phyloP scores from a whole-genome alignment of 495 filamentous ascomycete species.

The Hyaloscypha hepaticicola region DNA sequence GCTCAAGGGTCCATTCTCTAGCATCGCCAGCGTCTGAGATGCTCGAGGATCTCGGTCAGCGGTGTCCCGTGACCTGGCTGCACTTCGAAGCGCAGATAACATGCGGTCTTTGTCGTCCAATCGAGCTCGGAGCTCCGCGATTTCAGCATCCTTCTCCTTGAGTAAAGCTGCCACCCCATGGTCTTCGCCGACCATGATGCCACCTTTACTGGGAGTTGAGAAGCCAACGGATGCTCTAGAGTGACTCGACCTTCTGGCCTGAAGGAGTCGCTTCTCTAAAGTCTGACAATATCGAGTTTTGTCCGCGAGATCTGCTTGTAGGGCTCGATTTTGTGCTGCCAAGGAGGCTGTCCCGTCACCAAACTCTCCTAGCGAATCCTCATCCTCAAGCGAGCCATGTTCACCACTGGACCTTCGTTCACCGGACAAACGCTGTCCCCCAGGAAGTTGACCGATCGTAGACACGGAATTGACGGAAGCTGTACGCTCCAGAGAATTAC shows the following conservation, averaged over 20 bases:
- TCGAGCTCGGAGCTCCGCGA: constrained; percentile 81
- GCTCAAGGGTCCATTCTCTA: constrained; percentile 39
- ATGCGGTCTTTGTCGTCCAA: constrained; percentile 96
- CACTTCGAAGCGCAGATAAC: constrained; percentile 83
- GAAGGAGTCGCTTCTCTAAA: constrained; percentile 85
- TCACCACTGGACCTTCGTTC: constrained; percentile 42
- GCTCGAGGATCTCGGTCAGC: constrained; percentile 52
- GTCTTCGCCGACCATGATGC: constrained; percentile 63
- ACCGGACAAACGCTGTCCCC: constrained; percentile 40
- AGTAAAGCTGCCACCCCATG: constrained; percentile 65
- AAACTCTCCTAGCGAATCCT: constrained; percentile 76
- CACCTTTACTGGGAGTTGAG: constrained; percentile 50
- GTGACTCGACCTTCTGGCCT: constrained; percentile 88
- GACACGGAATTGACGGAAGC: constrained; percentile 67
- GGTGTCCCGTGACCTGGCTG: constrained; percentile 80
- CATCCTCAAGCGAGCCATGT: constrained; percentile 54
- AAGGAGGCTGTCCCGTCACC: constrained; percentile 84
- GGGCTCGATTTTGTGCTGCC: constrained; percentile 75
- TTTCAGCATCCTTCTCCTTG: constrained; percentile 91
- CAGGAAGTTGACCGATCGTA: constrained; percentile 46
- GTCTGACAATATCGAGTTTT: constrained; percentile 96
- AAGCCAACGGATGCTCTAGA: constrained; percentile 76
- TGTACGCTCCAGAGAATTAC: constrained; percentile 57
- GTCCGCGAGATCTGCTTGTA: constrained; percentile 90
- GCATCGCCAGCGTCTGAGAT: constrained; percentile 4